Conservation (phyloP, 2,329 filamentous ascomycete species). For the Cladosporium cucumerinum region DNA sequence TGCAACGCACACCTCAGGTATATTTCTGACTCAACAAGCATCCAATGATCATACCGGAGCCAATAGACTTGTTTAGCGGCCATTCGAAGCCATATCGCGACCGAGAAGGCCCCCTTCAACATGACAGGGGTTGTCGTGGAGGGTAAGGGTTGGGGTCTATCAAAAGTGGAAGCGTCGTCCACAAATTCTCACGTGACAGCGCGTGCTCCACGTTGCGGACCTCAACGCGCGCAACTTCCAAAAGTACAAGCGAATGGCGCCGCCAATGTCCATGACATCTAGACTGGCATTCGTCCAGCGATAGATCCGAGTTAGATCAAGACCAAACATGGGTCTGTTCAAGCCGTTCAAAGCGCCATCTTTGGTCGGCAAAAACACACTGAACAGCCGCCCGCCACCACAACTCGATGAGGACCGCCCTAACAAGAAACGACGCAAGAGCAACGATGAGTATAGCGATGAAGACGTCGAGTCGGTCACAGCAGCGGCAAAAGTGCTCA, state of each 20-base stretch:
- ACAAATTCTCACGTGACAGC: neutral
- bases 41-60: neutral
- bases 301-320: neutral
- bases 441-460: conserved; percentile 24
- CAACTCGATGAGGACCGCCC: conserved; percentile 32
- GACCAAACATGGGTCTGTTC: conserved; percentile 6
- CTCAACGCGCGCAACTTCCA: neutral
- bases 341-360: conserved; percentile 21
- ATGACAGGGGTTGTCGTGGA: rapidly evolving
- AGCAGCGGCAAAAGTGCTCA: conserved; percentile 32
- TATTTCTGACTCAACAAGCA: neutral
- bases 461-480: conserved; percentile 26
- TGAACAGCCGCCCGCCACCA: conserved; percentile 6
- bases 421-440: conserved; percentile 43
- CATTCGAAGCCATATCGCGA: neutral
- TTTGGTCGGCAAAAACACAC: conserved; percentile 8
- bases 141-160: neutral
- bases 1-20: neutral
- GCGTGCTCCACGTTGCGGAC: neutral
- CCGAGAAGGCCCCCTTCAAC: neutral
- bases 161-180: too few relatives aligned
- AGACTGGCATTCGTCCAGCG: neutral
- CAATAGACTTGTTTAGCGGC: neutral
- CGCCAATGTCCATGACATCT: neutral
- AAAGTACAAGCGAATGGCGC: neutral